These are phyloP conservation scores for Coprinellus micaceus DNA, from an alignment of 768 basidiomycete genomes.

Conservation along the genomic window DNA sequence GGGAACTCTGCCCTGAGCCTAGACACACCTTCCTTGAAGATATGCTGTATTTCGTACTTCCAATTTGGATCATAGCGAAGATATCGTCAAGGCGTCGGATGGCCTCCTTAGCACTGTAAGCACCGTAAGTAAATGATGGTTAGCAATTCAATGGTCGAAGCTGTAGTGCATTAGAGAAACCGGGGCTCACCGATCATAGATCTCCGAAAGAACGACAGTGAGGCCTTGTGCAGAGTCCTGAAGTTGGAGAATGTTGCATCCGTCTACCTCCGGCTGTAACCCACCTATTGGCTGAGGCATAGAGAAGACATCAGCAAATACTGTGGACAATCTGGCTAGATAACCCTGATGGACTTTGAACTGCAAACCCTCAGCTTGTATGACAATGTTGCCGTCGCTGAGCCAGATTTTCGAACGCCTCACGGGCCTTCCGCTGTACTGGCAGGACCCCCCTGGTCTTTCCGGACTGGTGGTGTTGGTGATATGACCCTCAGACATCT, in stretches of 20 bases:
- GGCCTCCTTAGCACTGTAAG: not conserved
- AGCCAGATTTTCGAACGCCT: conserved; percentile 13
- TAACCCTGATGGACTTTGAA: conserved; percentile 19
- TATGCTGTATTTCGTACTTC: not conserved
- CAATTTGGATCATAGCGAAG: not conserved
- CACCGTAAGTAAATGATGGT: not conserved
- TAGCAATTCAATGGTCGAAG: not conserved
- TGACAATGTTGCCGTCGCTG: conserved; percentile 19
- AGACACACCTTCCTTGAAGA: not conserved
- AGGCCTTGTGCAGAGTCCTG: not conserved
- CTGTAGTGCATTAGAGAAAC: too few species aligned
- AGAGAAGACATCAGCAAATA: conserved; percentile 22
- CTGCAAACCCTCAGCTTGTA: conserved; percentile 17
- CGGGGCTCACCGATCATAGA: not conserved
- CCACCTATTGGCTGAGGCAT: conserved; percentile 12
- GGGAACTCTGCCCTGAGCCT: not conserved
- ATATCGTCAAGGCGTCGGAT: not conserved
- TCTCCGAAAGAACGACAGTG: not conserved
- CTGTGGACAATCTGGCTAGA: conserved; percentile 14
- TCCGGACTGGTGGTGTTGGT: too few species aligned
- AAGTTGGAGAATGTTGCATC: conserved; percentile 5
- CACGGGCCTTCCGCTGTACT: too few species aligned
- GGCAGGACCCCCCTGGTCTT: too few species aligned
- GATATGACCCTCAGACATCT: too few species aligned
- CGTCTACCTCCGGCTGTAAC: conserved; percentile 5